phyloP scores from a whole-genome alignment of 2,329 filamentous ascomycete genomes.

The Chalaropsis ovoidea region DNA sequence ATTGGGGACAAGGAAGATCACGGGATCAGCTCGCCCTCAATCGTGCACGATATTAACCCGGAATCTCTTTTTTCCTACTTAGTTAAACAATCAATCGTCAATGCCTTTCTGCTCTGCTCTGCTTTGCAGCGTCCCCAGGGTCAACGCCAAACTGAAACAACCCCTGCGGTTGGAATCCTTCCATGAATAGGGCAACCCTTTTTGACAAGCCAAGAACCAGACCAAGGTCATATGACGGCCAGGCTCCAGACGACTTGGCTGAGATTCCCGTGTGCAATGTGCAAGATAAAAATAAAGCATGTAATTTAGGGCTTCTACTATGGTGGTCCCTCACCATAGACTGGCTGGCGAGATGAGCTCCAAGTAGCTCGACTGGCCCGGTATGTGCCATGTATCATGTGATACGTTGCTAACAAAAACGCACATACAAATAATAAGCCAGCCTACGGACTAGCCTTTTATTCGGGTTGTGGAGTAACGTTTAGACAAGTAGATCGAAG shows the following conservation, averaged over 20 bases:
- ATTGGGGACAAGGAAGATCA: slow-evolving; percentile 10
- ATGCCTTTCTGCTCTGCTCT: slow-evolving; percentile 1
- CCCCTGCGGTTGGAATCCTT: slow-evolving; percentile 1
- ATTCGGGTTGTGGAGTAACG: not conserved
- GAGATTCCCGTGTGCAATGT: not conserved
- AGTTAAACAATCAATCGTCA: not conserved
- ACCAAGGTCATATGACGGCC: not conserved
- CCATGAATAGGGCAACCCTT: not conserved
- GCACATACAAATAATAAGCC: not conserved
- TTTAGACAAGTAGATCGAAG: not conserved
- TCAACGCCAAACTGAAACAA: slow-evolving; percentile 1
- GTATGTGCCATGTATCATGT: not conserved
- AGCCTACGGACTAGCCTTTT: not conserved
- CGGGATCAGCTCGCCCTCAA: slow-evolving; percentile 3
- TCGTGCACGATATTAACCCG: slow-evolving; percentile 5
- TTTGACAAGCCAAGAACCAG: not conserved
- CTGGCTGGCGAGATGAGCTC: not conserved
- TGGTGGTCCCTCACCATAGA: not conserved
- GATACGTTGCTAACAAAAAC: slow-evolving; percentile 1
- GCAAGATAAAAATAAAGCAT: too few relatives aligned
- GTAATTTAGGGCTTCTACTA: not conserved
- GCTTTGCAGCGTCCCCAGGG: not conserved
- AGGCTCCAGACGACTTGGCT: not conserved
- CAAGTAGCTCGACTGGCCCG: not conserved
- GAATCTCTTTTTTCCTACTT: not conserved